A percentile compares a stretch with the other conserved stretches of the same genome.
Evolutionary conservation across 345 rosid genomes (phyloP).

Genomic region (Sonneratia caseolaris): DNA sequence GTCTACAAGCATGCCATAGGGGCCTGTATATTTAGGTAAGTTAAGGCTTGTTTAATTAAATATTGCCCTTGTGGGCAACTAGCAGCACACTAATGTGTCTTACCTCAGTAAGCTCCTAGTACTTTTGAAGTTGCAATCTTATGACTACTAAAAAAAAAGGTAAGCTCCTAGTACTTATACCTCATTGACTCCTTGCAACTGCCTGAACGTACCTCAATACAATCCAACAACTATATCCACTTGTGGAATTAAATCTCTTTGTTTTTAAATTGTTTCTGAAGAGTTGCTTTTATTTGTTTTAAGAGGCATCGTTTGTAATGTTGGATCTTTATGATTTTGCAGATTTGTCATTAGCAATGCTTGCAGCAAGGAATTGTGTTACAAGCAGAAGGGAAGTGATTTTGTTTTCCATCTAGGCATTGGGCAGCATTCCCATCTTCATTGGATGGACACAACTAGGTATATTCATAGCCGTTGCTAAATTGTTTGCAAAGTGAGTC

Average conservation of each 20-base stretch:
- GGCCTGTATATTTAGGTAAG: background rate
- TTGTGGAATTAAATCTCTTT: background rate
- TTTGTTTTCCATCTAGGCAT: constrained; percentile 45
- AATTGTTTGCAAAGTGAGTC: background rate
- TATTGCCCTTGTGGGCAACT: background rate
- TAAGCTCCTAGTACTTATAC: too few species aligned
- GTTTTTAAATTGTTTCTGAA: background rate
- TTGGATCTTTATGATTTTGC: constrained; percentile 14
- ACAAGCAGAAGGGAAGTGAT: constrained; percentile 84
- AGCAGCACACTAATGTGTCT: background rate
- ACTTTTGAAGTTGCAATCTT: too few species aligned
- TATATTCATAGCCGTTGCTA: constrained; percentile 11
- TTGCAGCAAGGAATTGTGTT: constrained; percentile 67
- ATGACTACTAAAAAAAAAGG: too few species aligned
- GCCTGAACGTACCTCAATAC: background rate
- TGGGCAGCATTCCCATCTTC: constrained; percentile 78
- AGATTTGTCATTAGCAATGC: constrained; percentile 86
- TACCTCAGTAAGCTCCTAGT: background rate
- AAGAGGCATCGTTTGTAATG: background rate
- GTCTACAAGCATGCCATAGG: background rate
- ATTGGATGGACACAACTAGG: constrained; percentile 78
- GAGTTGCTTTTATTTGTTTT: background rate
- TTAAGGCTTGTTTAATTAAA: background rate
- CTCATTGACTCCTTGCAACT: too few species aligned
- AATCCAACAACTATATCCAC: background rate